Base-by-base conservation (phyloP, 1,139 yeast genomes). In the Spencermartinsiella ligniputridi region DNA sequence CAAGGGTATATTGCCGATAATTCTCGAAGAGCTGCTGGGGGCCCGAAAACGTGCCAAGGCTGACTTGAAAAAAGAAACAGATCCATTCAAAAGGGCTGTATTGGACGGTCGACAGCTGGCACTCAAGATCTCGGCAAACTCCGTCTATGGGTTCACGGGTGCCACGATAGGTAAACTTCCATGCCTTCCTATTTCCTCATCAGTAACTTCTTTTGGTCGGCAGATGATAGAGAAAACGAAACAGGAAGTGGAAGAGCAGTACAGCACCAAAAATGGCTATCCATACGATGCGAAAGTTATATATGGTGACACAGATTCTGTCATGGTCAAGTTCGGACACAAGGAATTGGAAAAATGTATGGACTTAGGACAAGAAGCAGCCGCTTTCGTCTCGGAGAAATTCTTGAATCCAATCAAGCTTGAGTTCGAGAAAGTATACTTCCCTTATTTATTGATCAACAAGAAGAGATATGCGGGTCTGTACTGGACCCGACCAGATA, bases 221-320 rank as follows among this genome's bases (percentile, higher is more conserved):
- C 84, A 78, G 46, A 94, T 94, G 99, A 94, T 94, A 69, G 96
- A 92, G 67, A 73, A 78, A 56, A 92, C 98, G 0, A 92, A 90
- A 58, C 73, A 74, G 43, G 90, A 84, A 51, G 98, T 94, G 2
- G 94, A 89, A 63, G 79, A 79, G 25, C 74, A 78, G 45, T 94
- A 89, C 60, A 76, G 82, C 12, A 82, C 80, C 25, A 79, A 79
- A 45, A 89, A 92, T 64, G 97, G 97, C 1, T 84, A 74, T 57
- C 75, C 78, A 16, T 81, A 76, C 61, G 95, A 94, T 67, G 84
- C 97, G 0, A 78, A 83, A 54, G 98, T 94, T 50, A 84, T 94
- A 37, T 94, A 94, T 63, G 99, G 99, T 71, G 99, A 94, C 68
- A 94, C 99, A 0, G 99, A 94, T 76, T 94, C 98, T 5, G 99